Evolutionary conservation across 768 basidiomycete genomes (phyloP), one percentile per base, ranked within the genome.

Genomic region (Lentinula boryana): DNA sequence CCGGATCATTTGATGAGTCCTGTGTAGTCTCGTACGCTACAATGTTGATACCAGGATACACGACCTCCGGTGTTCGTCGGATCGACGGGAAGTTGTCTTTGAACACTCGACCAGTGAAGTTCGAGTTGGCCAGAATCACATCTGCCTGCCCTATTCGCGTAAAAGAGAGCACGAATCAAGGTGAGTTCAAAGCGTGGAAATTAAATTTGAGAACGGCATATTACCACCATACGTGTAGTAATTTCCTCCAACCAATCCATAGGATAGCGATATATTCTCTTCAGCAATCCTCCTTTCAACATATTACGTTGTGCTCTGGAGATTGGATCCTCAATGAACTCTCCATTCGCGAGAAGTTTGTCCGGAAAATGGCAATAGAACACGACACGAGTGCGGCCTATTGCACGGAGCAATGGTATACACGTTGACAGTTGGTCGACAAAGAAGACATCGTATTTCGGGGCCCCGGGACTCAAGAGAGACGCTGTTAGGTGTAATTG

Each of bases 351-450:
- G 31, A 98, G 81, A 0, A 98, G 78, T 72, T 96, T 96, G 75
- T 99, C 96, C 0, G 96, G 97, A 65, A 99, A 98, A 71, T 98
- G 97, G 65, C 94, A 96, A 71, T 99, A 98, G 73, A 98, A 98
- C 18, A 98, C 88, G 33, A 96, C 91, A 2, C 93, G 85, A n/a
- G 84, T 91, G 21, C 78, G 78, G 2, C 79, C 82, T 13, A 91
- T 67, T 62, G 76, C 67, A 2, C 91, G 83, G 0, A 99, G 78
- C 61, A 97, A 77, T 0, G 96, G 96, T 27, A 98, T 78, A 64
- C 90, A 94, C 1, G 95, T 93, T 4, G 93, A 94, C 18, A 98
- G 85, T 70, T 98, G 97, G 75, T 98, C 96, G 4, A 98, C 91
- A 62, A 98, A 87, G 75, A 87, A 95, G 21, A 98, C 85, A 68